Evolutionary conservation across 2,329 filamentous ascomycete genomes (phyloP), one percentile per base, ranked within the genome.

Genomic region (Dothistroma pini): DNA sequence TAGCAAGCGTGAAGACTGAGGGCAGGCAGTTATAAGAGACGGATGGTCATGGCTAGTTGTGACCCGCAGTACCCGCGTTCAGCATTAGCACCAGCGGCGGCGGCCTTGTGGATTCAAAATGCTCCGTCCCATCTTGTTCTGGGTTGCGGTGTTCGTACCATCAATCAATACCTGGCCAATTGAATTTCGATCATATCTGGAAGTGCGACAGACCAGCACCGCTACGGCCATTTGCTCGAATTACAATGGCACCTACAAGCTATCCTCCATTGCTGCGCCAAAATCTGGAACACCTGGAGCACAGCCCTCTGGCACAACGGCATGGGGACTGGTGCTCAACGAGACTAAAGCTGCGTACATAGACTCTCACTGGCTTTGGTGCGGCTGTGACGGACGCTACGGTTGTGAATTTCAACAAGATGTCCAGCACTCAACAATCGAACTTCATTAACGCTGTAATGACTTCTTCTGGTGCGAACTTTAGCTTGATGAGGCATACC

Each of bases 291-390:
- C 44, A 21, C 49, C 49, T n/a, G 56, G 52, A 10, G 56, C 38
- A 31, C 47, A 56, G 7, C 58, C 61, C 16, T 29, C 41, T 22
- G 61, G 59, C 8, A 48, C 35, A 22, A 56, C 48, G 19, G 35
- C 52, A 29, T 66, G 62, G 59, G 57, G 66, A 0, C 51, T 66
- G 8, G 62, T 62, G 19, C 61, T 72, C 54, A 69, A 71, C 64
- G 67, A 66, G 32, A 69, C 71, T 22, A 61, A 49, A 2, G 57
- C 56, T 1, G 66, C 58, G 1, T 62, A 64, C 48, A 50, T 60
- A 67, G 50, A 58, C 25, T 14, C 58, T 67, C 21, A 62, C 56
- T 22, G 65, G 65, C 16, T 67, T 67, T 11, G 65, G 65, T 16
- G 65, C 59, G n/a, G 61, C 61, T 14, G 60, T 67, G 16, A 67